Evolutionary conservation across 1,284 basidiomycete species (phyloP), one percentile per base, ranked within the genome.

Genomic region (Cryptococcus deneoformans): DNA sequence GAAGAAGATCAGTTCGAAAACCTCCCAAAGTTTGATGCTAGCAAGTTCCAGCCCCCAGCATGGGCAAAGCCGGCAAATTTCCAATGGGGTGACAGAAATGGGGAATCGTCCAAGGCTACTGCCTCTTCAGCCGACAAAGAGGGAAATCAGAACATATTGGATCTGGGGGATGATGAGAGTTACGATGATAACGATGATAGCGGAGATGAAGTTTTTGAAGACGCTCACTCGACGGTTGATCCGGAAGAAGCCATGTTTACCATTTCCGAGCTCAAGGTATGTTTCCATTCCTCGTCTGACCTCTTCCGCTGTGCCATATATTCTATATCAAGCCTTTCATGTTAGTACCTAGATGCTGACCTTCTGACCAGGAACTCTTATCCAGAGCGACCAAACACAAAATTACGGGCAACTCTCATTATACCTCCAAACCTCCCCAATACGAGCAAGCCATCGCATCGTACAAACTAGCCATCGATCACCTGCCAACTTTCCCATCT

Each of bases 371-470:
- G 74, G 54, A 60, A 14, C 59, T 70, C 11, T 56, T 72, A 5
- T 35, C 50, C 0, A 58, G 57, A 52, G 70, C 70, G 0, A 50
- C 47, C 5, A 45, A 52, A 3, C 53, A 66, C 48, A 78, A 78
- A 46, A 34, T 54, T 1, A 50, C 57, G n/a, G 76, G 75, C 7
- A 78, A 78, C 64, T 46, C 57, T 2, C 58, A 61, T 11, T 78
- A 73, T 54, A 66, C 63, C 0, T 48, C 63, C 5, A 63, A 57
- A 39, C 70, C 73, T 10, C 64, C 67, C 2, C 57, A 61, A 10
- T 57, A 64, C 11, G 62, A 68, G 10, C 54, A 61, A 14, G 75
- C 76, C 4, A 56, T 67, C 3, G 46, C 55, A 14, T 53, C 65
- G 0, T 78, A 77, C 42, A 36, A 63, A 16, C 50, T 50, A 9